Evolutionary conservation across 768 basidiomycete genomes (phyloP).

Genomic region (Amanita subjunquillea): DNA sequence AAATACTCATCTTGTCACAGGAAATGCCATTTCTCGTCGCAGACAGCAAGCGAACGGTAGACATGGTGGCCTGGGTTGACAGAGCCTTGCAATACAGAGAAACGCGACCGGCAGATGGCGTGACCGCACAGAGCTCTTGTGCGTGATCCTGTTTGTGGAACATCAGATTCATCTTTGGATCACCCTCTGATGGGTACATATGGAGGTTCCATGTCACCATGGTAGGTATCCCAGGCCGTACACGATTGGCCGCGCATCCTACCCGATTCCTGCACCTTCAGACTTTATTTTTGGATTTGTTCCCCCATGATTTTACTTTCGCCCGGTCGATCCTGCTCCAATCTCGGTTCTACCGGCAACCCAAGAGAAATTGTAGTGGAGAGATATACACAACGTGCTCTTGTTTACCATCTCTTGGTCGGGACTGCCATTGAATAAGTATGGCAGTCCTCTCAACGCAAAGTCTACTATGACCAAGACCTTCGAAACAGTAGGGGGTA

Average conservation of each 20-base stretch:
- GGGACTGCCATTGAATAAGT: neutral
- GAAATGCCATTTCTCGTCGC: slow-evolving; percentile 71
- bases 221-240: neutral
- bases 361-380: neutral
- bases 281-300: neutral
- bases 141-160: neutral
- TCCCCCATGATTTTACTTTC: neutral
- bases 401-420: neutral
- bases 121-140: slow-evolving; percentile 6
- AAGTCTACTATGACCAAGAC: neutral
- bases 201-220: neutral
- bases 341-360: neutral
- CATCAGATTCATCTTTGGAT: neutral
- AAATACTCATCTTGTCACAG: slow-evolving; percentile 19
- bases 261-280: neutral
- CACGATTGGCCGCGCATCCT: neutral
- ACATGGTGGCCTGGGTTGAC: slow-evolving; percentile 81
- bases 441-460: neutral
- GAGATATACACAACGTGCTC: neutral
- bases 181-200: neutral
- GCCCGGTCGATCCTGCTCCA: neutral
- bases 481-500: neutral
- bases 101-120: slow-evolving; percentile 2
- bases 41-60: slow-evolving; percentile 52
- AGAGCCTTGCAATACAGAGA: slow-evolving; percentile 28